phyloP scores from a whole-genome alignment of 768 basidiomycete species.

The Mrakia gelida region DNA sequence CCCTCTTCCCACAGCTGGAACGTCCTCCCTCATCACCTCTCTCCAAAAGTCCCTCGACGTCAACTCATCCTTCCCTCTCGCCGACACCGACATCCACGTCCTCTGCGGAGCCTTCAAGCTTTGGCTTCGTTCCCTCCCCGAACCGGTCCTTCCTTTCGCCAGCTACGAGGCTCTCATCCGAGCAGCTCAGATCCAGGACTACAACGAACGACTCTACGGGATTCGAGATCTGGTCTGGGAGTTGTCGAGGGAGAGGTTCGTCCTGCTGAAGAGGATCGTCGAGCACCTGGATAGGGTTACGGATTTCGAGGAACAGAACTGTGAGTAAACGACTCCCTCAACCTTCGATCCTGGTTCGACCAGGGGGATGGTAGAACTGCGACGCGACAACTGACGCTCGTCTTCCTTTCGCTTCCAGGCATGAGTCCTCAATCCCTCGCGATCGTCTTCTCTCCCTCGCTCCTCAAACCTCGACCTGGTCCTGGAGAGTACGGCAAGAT shows the following conservation, averaged over 20 bases:
- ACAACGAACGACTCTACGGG: conserved; percentile 60
- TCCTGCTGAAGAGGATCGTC: conserved; percentile 69
- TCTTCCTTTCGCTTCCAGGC: conserved; percentile 49
- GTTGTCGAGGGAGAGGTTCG: conserved; percentile 69
- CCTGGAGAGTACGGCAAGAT: conserved; percentile 13
- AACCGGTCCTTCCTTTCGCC: conserved; percentile 67
- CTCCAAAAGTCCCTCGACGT: conserved; percentile 18
- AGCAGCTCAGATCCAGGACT: conserved; percentile 65
- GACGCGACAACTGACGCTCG: neutral
- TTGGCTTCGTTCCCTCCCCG: conserved; percentile 78
- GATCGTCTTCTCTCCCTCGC: conserved; percentile 55
- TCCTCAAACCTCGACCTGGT: conserved; percentile 28
- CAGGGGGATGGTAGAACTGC: neutral
- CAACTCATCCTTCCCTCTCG: conserved; percentile 37
- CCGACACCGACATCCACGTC: conserved; percentile 69
- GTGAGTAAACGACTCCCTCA: neutral
- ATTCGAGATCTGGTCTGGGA: conserved; percentile 65
- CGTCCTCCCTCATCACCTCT: conserved; percentile 9
- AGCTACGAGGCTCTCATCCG: conserved; percentile 66
- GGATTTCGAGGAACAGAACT: conserved; percentile 14
- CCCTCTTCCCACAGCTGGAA: conserved; percentile 12
- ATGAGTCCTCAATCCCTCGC: conserved; percentile 83
- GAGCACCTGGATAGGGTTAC: conserved; percentile 67
- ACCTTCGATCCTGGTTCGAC: conserved; percentile 32
- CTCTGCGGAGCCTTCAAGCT: conserved; percentile 78